These are phyloP conservation scores for Penicillium hesseltinei DNA, from an alignment of 2,329 filamentous ascomycete genomes.

Conservation along the genomic window DNA sequence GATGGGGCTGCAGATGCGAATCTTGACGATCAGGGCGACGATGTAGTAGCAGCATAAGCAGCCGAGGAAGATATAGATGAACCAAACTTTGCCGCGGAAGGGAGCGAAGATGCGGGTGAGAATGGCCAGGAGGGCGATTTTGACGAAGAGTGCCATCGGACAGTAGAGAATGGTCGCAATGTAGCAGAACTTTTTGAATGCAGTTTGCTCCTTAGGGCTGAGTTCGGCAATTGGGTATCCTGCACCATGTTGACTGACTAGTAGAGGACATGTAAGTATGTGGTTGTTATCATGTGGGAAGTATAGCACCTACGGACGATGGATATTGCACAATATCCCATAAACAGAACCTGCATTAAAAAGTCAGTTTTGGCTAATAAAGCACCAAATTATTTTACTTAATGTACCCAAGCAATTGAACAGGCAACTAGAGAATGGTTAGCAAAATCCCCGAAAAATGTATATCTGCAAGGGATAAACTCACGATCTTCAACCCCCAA, in stretches of 20 bases:
- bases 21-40: conserved; percentile 38
- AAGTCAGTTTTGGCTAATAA: not conserved
- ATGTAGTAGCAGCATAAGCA: conserved; percentile 37
- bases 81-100: conserved; percentile 32
- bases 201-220: conserved; percentile 13
- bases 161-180: conserved; percentile 41
- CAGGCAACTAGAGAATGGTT: conserved; percentile 19
- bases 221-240: conserved; percentile 34
- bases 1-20: conserved; percentile 39
- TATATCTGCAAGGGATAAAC: conserved; percentile 4
- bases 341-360: conserved; percentile 27
- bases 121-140: conserved; percentile 40
- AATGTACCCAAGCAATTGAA: conserved; percentile 19
- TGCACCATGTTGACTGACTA: conserved; percentile 38
- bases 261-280: not conserved
- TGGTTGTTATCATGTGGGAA: not conserved
- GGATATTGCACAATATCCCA: conserved; percentile 35
- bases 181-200: conserved; percentile 37
- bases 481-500: conserved; percentile 37
- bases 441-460: conserved; percentile 1
- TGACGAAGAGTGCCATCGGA: conserved; percentile 41
- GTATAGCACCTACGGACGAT: conserved; percentile 24
- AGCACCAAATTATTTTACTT: no score
- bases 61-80: conserved; percentile 38
- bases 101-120: conserved; percentile 41